A percentile compares a stretch with the other conserved stretches of the same genome.
phyloP scores from a whole-genome alignment of 805 yeast genomes.

The Kuraishia borneana region DNA sequence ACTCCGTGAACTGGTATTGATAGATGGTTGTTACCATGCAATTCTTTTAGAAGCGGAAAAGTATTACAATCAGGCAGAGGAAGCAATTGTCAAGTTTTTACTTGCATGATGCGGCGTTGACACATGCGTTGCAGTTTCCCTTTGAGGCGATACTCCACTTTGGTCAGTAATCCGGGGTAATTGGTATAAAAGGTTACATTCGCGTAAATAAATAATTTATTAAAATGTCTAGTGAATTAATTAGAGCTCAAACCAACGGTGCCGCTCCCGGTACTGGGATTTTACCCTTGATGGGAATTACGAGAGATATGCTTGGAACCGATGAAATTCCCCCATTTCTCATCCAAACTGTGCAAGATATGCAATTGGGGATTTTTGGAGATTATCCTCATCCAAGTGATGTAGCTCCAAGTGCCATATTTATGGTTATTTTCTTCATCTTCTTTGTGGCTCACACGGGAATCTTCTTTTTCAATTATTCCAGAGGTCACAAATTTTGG shows the following conservation, averaged over 20 bases:
- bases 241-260: slow-evolving; percentile 19
- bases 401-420: slow-evolving; percentile 48
- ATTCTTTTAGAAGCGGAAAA: neutral
- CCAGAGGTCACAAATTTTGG: slow-evolving; percentile 52
- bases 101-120: neutral
- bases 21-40: neutral
- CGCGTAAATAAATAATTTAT: no score
- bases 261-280: slow-evolving; percentile 44
- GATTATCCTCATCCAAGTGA: slow-evolving; percentile 46
- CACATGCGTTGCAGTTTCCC: no score
- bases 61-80: neutral
- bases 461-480: slow-evolving; percentile 34
- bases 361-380: slow-evolving; percentile 48
- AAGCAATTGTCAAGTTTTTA: neutral
- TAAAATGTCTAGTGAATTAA: no score
- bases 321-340: slow-evolving; percentile 27
- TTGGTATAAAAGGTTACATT: no score
- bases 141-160: no score
- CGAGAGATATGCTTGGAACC: slow-evolving; percentile 11
- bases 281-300: slow-evolving; percentile 17
- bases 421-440: slow-evolving; percentile 39
- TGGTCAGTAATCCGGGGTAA: no score
- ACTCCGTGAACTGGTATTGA: neutral
- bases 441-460: slow-evolving; percentile 32
- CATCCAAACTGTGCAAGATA: slow-evolving; percentile 21